These are phyloP conservation scores for Penicillium sp. DNA, from an alignment of 2,329 filamentous ascomycete species.

Conservation along the genomic window DNA sequence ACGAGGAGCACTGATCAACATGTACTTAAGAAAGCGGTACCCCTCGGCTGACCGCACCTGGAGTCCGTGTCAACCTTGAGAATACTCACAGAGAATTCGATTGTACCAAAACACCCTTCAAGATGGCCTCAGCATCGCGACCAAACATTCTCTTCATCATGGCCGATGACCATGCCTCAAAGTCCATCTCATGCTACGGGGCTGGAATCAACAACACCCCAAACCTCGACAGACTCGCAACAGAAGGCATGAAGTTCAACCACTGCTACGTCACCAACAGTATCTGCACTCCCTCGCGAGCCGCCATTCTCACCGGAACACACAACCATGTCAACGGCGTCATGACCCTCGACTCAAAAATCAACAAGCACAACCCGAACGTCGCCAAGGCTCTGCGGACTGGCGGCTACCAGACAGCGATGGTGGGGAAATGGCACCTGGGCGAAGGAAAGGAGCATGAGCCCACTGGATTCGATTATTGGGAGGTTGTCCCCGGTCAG, in stretches of 20 bases:
- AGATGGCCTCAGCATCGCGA: slow-evolving; percentile 2
- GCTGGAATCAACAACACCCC: slow-evolving; percentile 56
- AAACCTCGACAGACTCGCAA: slow-evolving; percentile 53
- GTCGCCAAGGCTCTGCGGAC: slow-evolving; percentile 53
- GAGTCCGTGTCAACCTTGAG: not conserved
- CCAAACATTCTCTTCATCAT: slow-evolving; percentile 54
- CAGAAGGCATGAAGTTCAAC: slow-evolving; percentile 54
- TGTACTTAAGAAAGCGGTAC: not conserved
- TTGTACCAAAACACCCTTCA: not conserved
- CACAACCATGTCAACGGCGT: slow-evolving; percentile 58
- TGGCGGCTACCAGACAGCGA: slow-evolving; percentile 53
- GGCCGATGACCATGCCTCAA: slow-evolving; percentile 57
- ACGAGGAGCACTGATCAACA: not conserved
- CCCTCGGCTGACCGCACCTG: not conserved
- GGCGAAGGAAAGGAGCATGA: slow-evolving; percentile 51
- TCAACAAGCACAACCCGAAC: slow-evolving; percentile 54
- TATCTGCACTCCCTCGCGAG: slow-evolving; percentile 56
- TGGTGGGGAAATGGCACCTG: slow-evolving; percentile 58
- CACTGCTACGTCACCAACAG: slow-evolving; percentile 58
- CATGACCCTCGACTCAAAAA: slow-evolving; percentile 51
- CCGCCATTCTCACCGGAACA: slow-evolving; percentile 52
- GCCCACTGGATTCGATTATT: slow-evolving; percentile 55
- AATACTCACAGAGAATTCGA: not conserved
- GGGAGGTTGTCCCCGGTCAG: slow-evolving; percentile 54
- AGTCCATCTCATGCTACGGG: slow-evolving; percentile 53